A percentile compares a stretch with the other conserved stretches of the same genome.
Evolutionary conservation across 2,329 filamentous ascomycete genomes (phyloP).

Genomic region (Hypoxylon sp.): DNA sequence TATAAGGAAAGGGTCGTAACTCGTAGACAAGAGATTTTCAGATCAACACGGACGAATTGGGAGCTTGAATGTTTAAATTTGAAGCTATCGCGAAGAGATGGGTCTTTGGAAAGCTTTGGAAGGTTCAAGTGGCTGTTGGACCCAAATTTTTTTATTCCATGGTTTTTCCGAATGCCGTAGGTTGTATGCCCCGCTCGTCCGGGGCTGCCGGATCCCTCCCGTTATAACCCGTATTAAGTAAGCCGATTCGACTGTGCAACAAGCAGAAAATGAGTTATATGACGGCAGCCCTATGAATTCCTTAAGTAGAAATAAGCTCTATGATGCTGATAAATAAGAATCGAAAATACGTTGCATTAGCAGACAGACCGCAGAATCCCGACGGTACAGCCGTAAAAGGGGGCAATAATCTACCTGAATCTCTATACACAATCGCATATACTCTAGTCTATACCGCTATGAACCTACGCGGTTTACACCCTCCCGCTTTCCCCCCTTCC

Average conservation of each 20-base stretch:
- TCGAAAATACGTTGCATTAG: slow-evolving; percentile 36
- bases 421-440: slow-evolving; percentile 47
- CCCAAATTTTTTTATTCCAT: slow-evolving; percentile 49
- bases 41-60: slow-evolving; percentile 25
- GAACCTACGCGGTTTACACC: slow-evolving; percentile 47
- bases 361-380: slow-evolving; percentile 22
- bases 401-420: slow-evolving; percentile 30
- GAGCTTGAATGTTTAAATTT: slow-evolving; percentile 39
- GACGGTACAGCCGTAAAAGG: slow-evolving; percentile 24
- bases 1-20: slow-evolving; percentile 11
- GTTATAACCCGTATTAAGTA: not conserved
- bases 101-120: slow-evolving; percentile 53
- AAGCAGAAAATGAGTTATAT: not conserved
- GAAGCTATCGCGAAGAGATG: slow-evolving; percentile 53
- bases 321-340: slow-evolving; percentile 1
- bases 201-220: slow-evolving; percentile 28
- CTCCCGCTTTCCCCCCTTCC: slow-evolving; percentile 38
- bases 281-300: not conserved
- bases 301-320: not conserved
- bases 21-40: slow-evolving; percentile 24
- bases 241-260: not conserved
- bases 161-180: slow-evolving; percentile 52
- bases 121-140: slow-evolving; percentile 47
- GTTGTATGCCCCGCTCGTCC: slow-evolving; percentile 24
- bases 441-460: slow-evolving; percentile 51